Percentiles rank a stretch among this genome's conserved stretches.
Evolutionary conservation across 2,329 filamentous ascomycete species (phyloP).

Genomic region (Pseudogymnoascus sp.): DNA sequence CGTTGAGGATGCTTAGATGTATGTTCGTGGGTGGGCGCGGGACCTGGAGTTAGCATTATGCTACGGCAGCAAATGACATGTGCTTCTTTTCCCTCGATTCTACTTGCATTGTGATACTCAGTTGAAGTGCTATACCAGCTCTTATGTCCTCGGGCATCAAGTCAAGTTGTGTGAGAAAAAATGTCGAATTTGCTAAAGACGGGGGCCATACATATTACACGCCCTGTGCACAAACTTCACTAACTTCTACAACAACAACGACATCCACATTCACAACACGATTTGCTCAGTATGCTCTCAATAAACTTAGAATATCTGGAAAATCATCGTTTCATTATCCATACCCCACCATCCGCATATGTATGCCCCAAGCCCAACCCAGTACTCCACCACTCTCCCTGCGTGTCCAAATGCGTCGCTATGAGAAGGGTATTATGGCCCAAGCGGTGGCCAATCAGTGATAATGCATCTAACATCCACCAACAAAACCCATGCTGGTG

Average conservation of each 20-base stretch:
- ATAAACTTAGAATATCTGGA: background rate
- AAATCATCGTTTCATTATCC: constrained; percentile 1
- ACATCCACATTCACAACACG: too few species aligned
- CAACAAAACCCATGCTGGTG: background rate
- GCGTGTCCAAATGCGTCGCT: constrained; percentile 5
- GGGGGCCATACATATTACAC: background rate
- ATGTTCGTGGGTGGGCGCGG: constrained; percentile 7
- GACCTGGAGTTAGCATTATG: constrained; percentile 16
- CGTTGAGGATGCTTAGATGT: constrained; percentile 59
- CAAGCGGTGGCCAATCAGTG: constrained; percentile 6
- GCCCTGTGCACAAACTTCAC: background rate
- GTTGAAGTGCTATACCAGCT: background rate
- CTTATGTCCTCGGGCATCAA: background rate
- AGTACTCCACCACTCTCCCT: constrained; percentile 2
- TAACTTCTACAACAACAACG: background rate
- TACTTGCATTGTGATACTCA: background rate
- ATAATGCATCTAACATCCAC: constrained; percentile 4
- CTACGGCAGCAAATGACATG: constrained; percentile 17
- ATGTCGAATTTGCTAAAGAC: too few species aligned
- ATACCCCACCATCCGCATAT: background rate
- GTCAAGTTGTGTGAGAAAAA: background rate
- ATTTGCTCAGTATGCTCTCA: background rate
- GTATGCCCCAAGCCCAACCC: background rate
- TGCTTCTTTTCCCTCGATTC: constrained; percentile 11
- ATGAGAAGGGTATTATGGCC: constrained; percentile 5